Evolutionary conservation across 2,329 filamentous ascomycete genomes (phyloP), one percentile per base, ranked within the genome.

Genomic region (Paraconiothyrium brasiliense): DNA sequence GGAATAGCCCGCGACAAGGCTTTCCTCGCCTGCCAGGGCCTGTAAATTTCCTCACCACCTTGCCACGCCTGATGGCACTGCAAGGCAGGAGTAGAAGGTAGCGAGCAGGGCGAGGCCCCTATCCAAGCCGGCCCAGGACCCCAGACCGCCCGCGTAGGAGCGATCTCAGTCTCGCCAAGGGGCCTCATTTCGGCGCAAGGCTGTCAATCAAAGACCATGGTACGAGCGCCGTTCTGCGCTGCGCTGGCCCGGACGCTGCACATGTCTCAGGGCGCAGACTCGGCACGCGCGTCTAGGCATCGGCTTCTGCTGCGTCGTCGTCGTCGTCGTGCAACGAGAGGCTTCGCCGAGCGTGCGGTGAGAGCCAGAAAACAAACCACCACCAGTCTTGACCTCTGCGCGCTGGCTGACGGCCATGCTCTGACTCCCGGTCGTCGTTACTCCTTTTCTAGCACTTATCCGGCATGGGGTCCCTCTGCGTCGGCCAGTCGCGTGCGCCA

Each of bases 371-470:
- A 69, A 72, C 41, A 49, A 50, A 57, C 32, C 20, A 49, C 56
- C 58, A 49, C 56, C 58, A 59, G 50, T 44, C 51, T 44, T 48
- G 46, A 20, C 20, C 60, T 27, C 16, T 35, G 37, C 37, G 59
- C 24, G 58, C 54, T 59, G 30, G 58, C 54, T 59, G 64, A 61
- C 58, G 35, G 63, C 47, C 65, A 67, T 73, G 67, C 51, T 57
- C 61, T 55, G 27, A 73, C 60, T 65, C 67, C 39, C 51, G 61
- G 70, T 54, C 60, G 67, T 70, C 70, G 73, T 70, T 76, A 69
- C 68, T 67, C 68, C 66, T 69, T 55, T 74, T 74, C 71, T 66
- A 65, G 67, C 65, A 57, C 65, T 68, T 65, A 65, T 57, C 66
- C 66, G 66, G 70, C 62, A 65, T 67, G 64, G 66, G 57, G 34